Conservation (phyloP, 1,284 basidiomycete genomes). For the Marasmius sp. region DNA sequence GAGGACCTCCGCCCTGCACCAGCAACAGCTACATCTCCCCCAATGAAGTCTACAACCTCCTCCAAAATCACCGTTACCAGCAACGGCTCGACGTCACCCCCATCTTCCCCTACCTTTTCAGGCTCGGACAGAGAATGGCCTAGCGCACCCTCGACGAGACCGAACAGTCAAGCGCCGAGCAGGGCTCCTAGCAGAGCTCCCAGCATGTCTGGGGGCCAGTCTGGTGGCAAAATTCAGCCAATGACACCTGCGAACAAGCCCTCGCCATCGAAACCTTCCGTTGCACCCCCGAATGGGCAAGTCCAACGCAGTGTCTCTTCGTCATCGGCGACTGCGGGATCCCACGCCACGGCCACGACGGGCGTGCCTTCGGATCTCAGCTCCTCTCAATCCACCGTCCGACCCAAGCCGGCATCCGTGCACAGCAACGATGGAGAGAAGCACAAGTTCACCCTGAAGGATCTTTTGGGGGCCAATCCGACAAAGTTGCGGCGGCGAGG, state of each 20-base stretch:
- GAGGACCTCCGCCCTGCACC: slow-evolving; percentile 30
- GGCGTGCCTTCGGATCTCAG: slow-evolving; percentile 27
- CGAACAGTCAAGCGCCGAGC: slow-evolving; percentile 58
- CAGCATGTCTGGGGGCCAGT: slow-evolving; percentile 50
- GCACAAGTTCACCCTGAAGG: slow-evolving; percentile 82
- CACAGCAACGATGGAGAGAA: slow-evolving; percentile 56
- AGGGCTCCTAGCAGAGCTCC: slow-evolving; percentile 54
- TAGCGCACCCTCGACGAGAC: slow-evolving; percentile 62
- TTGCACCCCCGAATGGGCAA: slow-evolving; percentile 13
- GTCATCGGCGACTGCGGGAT: slow-evolving; percentile 25
- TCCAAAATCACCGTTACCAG: slow-evolving; percentile 14
- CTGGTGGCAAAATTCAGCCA: slow-evolving; percentile 40
- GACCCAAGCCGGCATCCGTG: slow-evolving; percentile 44
- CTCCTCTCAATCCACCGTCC: slow-evolving; percentile 16
- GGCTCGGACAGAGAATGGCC: slow-evolving; percentile 42
- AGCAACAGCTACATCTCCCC: slow-evolving; percentile 13
- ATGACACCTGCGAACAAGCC: slow-evolving; percentile 9
- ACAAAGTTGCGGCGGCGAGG: slow-evolving; percentile 69
- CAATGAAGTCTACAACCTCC: slow-evolving; percentile 4
- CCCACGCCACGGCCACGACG: slow-evolving; percentile 20
- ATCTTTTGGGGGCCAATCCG: slow-evolving; percentile 68
- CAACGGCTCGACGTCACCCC: slow-evolving; percentile 24
- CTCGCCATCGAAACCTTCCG: neutral
- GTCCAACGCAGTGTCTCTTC: slow-evolving; percentile 15
- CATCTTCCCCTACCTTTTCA: slow-evolving; percentile 31